phyloP scores from a whole-genome alignment of 140 eudicot genomes.

The Cichorium intybus region DNA sequence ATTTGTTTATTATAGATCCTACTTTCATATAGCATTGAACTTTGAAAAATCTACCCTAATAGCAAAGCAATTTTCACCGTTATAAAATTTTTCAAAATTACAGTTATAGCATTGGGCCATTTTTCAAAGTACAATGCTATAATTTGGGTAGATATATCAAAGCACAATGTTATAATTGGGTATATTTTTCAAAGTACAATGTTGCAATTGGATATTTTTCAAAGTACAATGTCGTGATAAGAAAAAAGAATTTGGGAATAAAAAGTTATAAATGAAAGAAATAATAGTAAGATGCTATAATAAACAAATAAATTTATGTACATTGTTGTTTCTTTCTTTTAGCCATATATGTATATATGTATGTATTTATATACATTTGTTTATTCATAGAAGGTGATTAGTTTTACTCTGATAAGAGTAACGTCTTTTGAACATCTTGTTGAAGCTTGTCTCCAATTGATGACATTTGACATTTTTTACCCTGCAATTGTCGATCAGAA shows the following conservation, averaged over 20 bases:
- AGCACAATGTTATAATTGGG: background rate
- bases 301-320: background rate
- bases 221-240: background rate
- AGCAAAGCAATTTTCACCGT: background rate
- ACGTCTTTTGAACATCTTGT: background rate
- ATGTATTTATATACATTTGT: background rate
- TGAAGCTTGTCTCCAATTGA: background rate
- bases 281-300: background rate
- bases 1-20: background rate
- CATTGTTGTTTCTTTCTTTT: background rate
- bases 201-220: background rate
- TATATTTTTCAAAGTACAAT: background rate
- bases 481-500: conserved; percentile 8
- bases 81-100: no score
- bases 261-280: no score
- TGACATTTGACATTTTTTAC: conserved; percentile 10
- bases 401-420: no score
- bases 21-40: background rate
- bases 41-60: background rate
- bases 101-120: background rate
- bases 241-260: background rate
- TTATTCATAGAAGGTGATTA: no score
- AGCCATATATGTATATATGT: background rate
- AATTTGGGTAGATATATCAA: no score
- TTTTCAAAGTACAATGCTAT: no score